phyloP scores from a whole-genome alignment of 2,329 filamentous ascomycete genomes.

The Lachnellula subtilissima region DNA sequence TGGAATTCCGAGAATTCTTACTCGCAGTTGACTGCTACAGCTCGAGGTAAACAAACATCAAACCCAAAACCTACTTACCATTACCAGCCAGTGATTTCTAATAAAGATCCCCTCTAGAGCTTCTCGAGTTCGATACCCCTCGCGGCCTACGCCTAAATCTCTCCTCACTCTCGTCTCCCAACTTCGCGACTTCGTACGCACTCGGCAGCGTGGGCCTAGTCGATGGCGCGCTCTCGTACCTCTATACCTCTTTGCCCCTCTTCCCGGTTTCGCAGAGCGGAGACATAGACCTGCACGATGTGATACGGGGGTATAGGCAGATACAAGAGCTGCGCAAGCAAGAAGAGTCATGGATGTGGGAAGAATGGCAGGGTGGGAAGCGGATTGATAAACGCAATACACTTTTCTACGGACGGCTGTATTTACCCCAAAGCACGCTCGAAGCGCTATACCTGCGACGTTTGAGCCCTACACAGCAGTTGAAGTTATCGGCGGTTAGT shows the following conservation, averaged over 20 bases:
- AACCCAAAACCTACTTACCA: neutral
- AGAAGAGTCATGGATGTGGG: slow-evolving; percentile 47
- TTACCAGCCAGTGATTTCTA: neutral
- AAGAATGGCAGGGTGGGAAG: slow-evolving; percentile 47
- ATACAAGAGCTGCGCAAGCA: slow-evolving; percentile 59
- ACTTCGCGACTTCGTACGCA: slow-evolving; percentile 92
- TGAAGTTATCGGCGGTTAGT: slow-evolving; percentile 77
- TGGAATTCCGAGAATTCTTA: slow-evolving; percentile 95
- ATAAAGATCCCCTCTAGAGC: slow-evolving; percentile 44
- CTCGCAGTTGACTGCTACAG: slow-evolving; percentile 75
- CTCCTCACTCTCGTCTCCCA: slow-evolving; percentile 84
- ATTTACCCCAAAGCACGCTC: slow-evolving; percentile 77
- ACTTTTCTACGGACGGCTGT: slow-evolving; percentile 72
- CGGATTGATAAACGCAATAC: slow-evolving; percentile 49
- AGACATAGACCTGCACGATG: slow-evolving; percentile 67
- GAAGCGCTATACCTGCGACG: slow-evolving; percentile 81
- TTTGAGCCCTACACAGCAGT: slow-evolving; percentile 69
- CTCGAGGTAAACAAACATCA: slow-evolving; percentile 55
- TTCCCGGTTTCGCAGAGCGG: slow-evolving; percentile 65
- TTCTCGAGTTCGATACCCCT: slow-evolving; percentile 85
- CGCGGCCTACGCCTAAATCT: slow-evolving; percentile 79
- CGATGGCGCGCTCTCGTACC: slow-evolving; percentile 93
- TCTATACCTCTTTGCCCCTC: slow-evolving; percentile 85
- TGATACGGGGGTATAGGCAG: slow-evolving; percentile 79
- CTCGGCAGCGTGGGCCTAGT: slow-evolving; percentile 86